Base-by-base conservation (phyloP, 164 flowering plant species). In the Litsea cubeba region DNA sequence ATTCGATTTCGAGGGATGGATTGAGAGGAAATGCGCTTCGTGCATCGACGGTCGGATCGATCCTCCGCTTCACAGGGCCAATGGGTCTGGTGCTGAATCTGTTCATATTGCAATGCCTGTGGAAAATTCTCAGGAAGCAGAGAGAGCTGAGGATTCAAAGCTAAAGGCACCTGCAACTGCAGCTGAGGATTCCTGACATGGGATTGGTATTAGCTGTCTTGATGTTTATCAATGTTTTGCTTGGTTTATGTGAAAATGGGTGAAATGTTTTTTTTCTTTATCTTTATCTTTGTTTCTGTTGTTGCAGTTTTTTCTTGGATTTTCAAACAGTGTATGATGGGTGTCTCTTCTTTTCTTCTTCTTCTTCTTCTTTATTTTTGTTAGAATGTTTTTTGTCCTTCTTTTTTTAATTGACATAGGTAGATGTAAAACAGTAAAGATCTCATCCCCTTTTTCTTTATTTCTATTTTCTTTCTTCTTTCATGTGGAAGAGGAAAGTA, bases 1-100 rank as follows among this genome's bases (percentile, higher is more conserved):
- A 57, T 90, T 81, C 73, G 92, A 88, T 75, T 69, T 90, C 3
- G 95, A 92, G 65, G 81, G 83, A 2, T 90, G 94, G 95, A 82
- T 87, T 1, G 93, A 91, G 79, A 81, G 72, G 18, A 91, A 89
- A 74, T 93, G 92, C 71, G 73, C 90, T 2, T 77, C 90, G n/a
- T 93, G 97, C 71, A 74, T 91, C 32, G 91, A 89, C 68, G 95
- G 95, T 10, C 77, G 84, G 46, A 72, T 88, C 50, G 84, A 76
- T 1, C 77, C 65, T 3, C 81, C 74, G 30, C 77, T 70, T 4
- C 64, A 46, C 5, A 50, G 32, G 18, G 70, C 71, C 50, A 17
- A 77, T 26, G n/a, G 20, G 5, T 3, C 17, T 54, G 60, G 20
- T 20, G 70, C 57, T 5, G 81, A 74, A 26, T 64, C 79, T 11